Base-by-base conservation (phyloP, 257 asterid genomes). In the Forsythia viridissima region DNA sequence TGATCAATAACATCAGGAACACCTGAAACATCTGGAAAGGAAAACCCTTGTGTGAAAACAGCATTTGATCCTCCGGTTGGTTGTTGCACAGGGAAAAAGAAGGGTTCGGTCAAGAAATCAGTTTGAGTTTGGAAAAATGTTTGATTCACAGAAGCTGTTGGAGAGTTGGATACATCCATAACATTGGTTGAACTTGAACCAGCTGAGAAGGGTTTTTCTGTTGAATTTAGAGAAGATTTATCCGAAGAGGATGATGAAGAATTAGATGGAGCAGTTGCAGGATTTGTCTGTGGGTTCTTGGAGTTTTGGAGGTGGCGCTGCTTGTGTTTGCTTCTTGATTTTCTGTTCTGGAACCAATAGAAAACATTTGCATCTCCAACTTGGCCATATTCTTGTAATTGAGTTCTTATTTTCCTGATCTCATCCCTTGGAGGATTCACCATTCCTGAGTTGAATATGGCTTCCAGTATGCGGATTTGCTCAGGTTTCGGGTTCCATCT, bases 401-500 rank as follows among this genome's bases (percentile, higher is more conserved):
- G 97, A 13, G 86, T 93, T 89, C 99, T 88, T 85, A 96, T 96
- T 12, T 86, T 91, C 10, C 97, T 68, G 3, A 96, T 96, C 83
- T 96, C 99, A 3, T 96, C 99, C 46, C 99, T 73, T 0, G 99
- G 98, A 0, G 99, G 99, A 77, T 96, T 96, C 63, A 93, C 98
- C 94, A 93, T 93, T 3, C 99, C 99, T 0, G 99, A 96, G 82
- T 96, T 94, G 87, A 96, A 96, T 65, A 96, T 96, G 0, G 93
- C 79, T 84, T 96, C 99, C 0, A 96, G 94, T 38, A 96, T 96
- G 0, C 97, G 88, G 70, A 96, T 90, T 79, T 96, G 99, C 82
- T 96, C 99, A 1, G 99, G 99, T 52, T 91, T 81, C 0, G 99
- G 99, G 70, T 96, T 96, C 99, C 99, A 96, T 65, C 99, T 78